Evolutionary conservation across 1,284 basidiomycete species (phyloP).

Genomic region (Laetiporus sulphureus): DNA sequence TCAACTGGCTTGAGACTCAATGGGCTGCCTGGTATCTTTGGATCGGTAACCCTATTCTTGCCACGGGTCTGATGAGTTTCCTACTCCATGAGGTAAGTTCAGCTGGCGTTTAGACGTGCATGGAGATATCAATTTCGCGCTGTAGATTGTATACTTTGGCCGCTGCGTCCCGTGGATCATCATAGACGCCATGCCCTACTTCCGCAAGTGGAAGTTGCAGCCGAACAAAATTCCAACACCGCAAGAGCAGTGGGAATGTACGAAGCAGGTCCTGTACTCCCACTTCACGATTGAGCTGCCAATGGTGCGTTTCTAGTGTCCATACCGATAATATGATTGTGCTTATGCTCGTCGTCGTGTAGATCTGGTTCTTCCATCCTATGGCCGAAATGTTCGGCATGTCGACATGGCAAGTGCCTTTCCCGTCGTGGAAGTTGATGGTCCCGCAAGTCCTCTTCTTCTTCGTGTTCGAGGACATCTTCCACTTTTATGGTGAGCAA

Average conservation of each 20-base stretch:
- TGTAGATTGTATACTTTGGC: slow-evolving; percentile 94
- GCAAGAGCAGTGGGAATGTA: slow-evolving; percentile 93
- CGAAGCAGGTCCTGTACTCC: slow-evolving; percentile 89
- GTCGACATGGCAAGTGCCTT: slow-evolving; percentile 89
- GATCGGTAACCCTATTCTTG: slow-evolving; percentile 88
- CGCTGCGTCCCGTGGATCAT: slow-evolving; percentile 94
- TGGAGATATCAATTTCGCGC: no score
- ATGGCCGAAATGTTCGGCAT: slow-evolving; percentile 88
- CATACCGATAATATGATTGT: neutral
- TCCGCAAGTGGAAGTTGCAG: slow-evolving; percentile 94
- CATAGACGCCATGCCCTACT: slow-evolving; percentile 91
- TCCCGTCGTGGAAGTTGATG: slow-evolving; percentile 71
- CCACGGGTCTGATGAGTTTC: slow-evolving; percentile 93
- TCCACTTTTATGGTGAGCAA: slow-evolving; percentile 71
- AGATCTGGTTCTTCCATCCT: slow-evolving; percentile 98
- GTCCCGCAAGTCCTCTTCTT: slow-evolving; percentile 82
- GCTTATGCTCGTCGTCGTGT: no score
- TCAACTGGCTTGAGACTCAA: slow-evolving; percentile 71
- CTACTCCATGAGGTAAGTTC: slow-evolving; percentile 82
- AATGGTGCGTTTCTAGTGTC: slow-evolving; percentile 41
- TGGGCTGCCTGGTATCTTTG: slow-evolving; percentile 84
- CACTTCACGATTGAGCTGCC: slow-evolving; percentile 97
- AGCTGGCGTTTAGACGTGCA: no score
- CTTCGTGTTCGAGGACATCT: slow-evolving; percentile 95
- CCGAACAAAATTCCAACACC: slow-evolving; percentile 77